These are phyloP conservation scores for Ceriops tagal DNA, from an alignment of 345 rosid species.

Conservation along the genomic window DNA sequence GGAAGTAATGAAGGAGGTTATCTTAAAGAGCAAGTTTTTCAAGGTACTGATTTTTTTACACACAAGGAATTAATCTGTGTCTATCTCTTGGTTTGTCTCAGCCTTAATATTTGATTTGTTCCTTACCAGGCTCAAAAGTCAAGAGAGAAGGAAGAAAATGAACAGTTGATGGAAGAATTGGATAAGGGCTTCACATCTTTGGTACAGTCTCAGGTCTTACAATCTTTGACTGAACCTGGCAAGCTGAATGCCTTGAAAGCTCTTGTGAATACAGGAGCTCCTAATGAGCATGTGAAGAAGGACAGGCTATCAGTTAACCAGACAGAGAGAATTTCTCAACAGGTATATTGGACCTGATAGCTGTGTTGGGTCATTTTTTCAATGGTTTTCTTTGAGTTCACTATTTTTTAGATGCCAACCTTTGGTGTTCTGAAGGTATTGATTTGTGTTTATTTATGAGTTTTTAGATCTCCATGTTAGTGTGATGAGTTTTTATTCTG, in stretches of 20 bases:
- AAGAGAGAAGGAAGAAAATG: conserved; percentile 78
- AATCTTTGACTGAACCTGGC: conserved; percentile 60
- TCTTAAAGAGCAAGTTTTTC: conserved; percentile 89
- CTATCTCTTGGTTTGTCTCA: background rate
- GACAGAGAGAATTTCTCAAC: conserved; percentile 24
- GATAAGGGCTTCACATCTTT: conserved; percentile 67
- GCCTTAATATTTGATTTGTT: background rate
- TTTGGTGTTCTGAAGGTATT: background rate
- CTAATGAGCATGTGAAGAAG: conserved; percentile 35
- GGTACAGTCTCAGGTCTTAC: conserved; percentile 52
- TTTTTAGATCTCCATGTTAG: too few relatives aligned
- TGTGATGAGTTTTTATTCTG: too few relatives aligned
- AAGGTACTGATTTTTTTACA: conserved; percentile 46
- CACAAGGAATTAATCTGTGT: background rate
- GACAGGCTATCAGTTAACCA: conserved; percentile 23
- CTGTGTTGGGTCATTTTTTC: background rate
- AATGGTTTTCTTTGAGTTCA: background rate
- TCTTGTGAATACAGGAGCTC: conserved; percentile 39
- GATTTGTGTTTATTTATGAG: background rate
- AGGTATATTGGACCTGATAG: conserved; percentile 30
- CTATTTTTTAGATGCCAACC: background rate
- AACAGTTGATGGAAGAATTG: conserved; percentile 67
- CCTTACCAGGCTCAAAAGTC: conserved; percentile 76
- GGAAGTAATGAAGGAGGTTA: conserved; percentile 87
- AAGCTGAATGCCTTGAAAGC: conserved; percentile 61